Conservation (phyloP, 176 grass and related monocot genomes). For the Zea mays region DNA sequence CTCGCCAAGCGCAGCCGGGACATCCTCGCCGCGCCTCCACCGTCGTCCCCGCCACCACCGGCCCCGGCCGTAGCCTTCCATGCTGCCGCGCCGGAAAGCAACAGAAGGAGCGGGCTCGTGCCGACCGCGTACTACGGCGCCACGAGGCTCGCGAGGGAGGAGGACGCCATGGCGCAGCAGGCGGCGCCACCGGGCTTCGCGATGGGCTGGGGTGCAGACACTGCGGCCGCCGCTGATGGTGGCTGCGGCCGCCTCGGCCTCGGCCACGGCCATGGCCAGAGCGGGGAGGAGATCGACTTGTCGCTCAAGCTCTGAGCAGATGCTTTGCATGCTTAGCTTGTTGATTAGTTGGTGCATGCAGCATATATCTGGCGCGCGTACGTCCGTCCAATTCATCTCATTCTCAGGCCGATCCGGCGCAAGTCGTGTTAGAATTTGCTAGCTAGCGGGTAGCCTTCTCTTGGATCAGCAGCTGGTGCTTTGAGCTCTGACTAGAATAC, state of each 20-base stretch:
- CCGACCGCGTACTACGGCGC: neutral
- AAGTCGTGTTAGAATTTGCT: neutral
- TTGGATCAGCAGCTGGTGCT: neutral
- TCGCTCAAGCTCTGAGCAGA: conserved; percentile 52
- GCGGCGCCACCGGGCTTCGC: neutral
- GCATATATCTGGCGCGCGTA: neutral
- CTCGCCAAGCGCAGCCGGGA: conserved; percentile 67
- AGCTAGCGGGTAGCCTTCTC: neutral
- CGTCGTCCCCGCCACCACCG: neutral
- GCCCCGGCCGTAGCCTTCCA: neutral
- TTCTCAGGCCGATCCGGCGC: neutral
- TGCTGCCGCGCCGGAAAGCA: neutral
- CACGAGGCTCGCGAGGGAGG: neutral
- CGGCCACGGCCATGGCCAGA: neutral
- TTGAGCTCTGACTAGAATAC: neutral
- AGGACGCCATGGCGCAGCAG: neutral
- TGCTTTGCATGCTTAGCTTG: neutral
- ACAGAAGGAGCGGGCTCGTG: neutral
- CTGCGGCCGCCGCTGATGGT: neutral
- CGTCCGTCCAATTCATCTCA: neutral
- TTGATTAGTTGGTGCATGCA: neutral
- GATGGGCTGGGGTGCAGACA: neutral
- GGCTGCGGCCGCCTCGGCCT: neutral
- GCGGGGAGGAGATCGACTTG: conserved; percentile 49
- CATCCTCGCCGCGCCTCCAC: neutral